These are phyloP conservation scores for Sugiyamaella japonica DNA, from an alignment of 1,139 yeast species.

Conservation along the genomic window DNA sequence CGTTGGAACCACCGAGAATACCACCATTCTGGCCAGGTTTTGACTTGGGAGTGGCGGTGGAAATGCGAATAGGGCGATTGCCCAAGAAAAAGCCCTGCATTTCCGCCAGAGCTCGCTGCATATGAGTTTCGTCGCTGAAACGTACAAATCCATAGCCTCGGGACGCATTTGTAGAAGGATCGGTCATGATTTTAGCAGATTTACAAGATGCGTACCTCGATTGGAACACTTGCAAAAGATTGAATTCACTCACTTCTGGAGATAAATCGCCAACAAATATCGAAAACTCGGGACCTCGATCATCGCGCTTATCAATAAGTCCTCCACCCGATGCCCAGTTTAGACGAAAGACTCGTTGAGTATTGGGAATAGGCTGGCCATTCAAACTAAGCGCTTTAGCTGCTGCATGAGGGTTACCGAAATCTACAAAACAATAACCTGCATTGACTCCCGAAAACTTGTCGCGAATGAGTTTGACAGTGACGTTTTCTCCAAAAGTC, in stretches of 20 bases:
- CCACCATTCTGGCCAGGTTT: constrained; percentile 37
- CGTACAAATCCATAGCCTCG: constrained; percentile 94
- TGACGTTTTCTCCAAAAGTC: constrained; percentile 50
- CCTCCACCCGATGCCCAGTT: constrained; percentile 88
- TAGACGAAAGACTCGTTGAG: constrained; percentile 63
- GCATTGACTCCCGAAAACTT: constrained; percentile 53
- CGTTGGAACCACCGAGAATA: not conserved
- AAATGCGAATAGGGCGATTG: constrained; percentile 74
- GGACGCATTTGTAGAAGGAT: constrained; percentile 70
- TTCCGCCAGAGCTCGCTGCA: constrained; percentile 71
- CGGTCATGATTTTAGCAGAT: constrained; percentile 85
- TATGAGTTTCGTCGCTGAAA: constrained; percentile 68
- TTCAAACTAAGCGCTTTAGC: constrained; percentile 66
- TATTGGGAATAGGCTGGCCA: constrained; percentile 66
- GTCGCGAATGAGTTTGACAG: constrained; percentile 62
- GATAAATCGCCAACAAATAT: constrained; percentile 85
- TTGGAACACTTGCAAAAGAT: constrained; percentile 67
- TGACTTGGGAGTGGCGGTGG: constrained; percentile 68
- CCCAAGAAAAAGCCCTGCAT: constrained; percentile 81
- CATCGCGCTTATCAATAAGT: constrained; percentile 39
- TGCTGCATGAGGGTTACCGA: constrained; percentile 64
- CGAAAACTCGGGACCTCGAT: constrained; percentile 58
- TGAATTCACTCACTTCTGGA: constrained; percentile 72
- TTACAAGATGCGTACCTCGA: constrained; percentile 70
- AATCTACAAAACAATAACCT: constrained; percentile 86